These are phyloP conservation scores for Tympanopsis confertula DNA, from an alignment of 2,329 filamentous ascomycete species.

Conservation along the genomic window DNA sequence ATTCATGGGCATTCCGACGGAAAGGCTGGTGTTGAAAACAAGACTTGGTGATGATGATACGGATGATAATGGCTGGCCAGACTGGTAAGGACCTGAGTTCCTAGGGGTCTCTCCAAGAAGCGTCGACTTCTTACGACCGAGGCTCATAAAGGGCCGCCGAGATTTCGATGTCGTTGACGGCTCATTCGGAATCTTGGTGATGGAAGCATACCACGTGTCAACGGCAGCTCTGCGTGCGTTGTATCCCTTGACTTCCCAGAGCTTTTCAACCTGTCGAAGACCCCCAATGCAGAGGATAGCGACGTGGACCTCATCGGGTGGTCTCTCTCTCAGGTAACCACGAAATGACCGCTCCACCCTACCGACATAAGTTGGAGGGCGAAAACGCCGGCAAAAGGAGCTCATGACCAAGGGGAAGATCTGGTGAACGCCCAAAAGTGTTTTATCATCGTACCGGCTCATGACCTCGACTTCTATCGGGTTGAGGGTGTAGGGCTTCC, in stretches of 20 bases:
- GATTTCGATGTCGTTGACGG: conserved; percentile 30
- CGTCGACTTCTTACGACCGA: conserved; percentile 48
- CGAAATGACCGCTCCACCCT: conserved; percentile 49
- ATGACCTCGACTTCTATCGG: conserved; percentile 52
- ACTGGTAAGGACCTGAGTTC: conserved; percentile 15
- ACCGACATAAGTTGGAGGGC: conserved; percentile 54
- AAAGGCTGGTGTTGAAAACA: conserved; percentile 46
- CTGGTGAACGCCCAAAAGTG: conserved; percentile 50
- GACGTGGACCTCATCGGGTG: conserved; percentile 49
- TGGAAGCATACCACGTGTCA: conserved; percentile 43
- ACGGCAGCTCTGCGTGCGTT: conserved; percentile 46
- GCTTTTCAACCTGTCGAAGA: conserved; percentile 47
- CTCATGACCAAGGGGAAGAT: conserved; percentile 53
- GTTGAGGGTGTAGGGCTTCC: conserved; percentile 45
- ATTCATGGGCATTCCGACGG: conserved; percentile 51
- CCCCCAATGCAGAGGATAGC: conserved; percentile 49
- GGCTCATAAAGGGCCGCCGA: conserved; percentile 36
- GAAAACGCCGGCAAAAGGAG: conserved; percentile 49
- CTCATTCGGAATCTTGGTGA: conserved; percentile 32
- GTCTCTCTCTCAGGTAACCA: conserved; percentile 51
- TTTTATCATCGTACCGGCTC: conserved; percentile 53
- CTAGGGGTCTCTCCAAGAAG: conserved; percentile 2
- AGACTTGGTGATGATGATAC: conserved; percentile 23
- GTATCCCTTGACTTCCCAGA: conserved; percentile 59
- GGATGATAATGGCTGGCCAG: conserved; percentile 15